A percentile compares a stretch with the other conserved stretches of the same genome.
These are phyloP conservation scores for Saccharomyces kudriavzevii DNA, from an alignment of 805 yeast genomes.

Conservation along the genomic window DNA sequence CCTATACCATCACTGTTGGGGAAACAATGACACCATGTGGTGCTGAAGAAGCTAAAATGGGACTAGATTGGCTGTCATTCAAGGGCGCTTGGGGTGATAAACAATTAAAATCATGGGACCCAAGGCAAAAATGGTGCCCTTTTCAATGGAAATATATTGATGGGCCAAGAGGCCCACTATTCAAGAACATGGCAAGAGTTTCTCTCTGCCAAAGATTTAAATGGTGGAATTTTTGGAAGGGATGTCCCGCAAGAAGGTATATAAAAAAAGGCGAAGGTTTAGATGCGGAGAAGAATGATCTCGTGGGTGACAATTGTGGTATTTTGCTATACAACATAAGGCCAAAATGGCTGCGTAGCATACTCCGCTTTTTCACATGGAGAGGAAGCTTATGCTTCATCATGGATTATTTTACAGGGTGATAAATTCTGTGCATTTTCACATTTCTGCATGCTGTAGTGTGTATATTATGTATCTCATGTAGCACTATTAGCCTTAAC, in stretches of 20 bases:
- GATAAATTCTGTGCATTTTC: not conserved
- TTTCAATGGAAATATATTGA: slow-evolving; percentile 86
- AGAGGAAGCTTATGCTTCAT: slow-evolving; percentile 54
- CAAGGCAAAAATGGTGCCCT: slow-evolving; percentile 78
- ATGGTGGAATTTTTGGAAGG: slow-evolving; percentile 87
- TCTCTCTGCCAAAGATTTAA: slow-evolving; percentile 76
- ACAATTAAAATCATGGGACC: slow-evolving; percentile 55
- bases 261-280: slow-evolving; percentile 75
- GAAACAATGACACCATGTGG: slow-evolving; percentile 34
- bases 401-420: slow-evolving; percentile 39
- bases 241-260: slow-evolving; percentile 70
- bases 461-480: not conserved
- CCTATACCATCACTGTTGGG: slow-evolving; percentile 67
- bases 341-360: slow-evolving; percentile 43
- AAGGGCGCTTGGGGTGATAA: slow-evolving; percentile 89
- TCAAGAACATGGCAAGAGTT: slow-evolving; percentile 60
- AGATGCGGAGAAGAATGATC: slow-evolving; percentile 67
- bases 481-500: not conserved
- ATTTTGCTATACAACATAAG: slow-evolving; percentile 44
- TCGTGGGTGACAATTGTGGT: slow-evolving; percentile 61
- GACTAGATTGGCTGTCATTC: slow-evolving; percentile 71
- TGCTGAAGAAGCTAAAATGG: slow-evolving; percentile 21
- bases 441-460: not conserved
- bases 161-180: slow-evolving; percentile 88
- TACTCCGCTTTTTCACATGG: slow-evolving; percentile 47